A percentile compares a stretch with the other conserved stretches of the same genome.
Evolutionary conservation across 768 basidiomycete genomes (phyloP).

Genomic region (Wakefieldia striispora): DNA sequence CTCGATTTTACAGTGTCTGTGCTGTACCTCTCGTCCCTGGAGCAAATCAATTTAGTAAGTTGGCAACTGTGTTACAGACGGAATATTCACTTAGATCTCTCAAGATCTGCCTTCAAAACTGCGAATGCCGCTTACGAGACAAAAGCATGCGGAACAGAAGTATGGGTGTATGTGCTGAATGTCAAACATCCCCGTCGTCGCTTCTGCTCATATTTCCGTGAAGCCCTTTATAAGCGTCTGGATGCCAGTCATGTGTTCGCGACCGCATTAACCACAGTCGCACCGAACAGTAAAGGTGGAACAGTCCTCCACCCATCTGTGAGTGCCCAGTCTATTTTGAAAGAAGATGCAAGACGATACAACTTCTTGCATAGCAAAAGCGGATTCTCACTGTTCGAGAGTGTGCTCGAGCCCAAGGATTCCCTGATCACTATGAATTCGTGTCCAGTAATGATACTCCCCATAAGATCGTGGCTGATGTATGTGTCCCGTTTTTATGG

Average conservation of each 20-base stretch:
- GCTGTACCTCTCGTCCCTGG: conserved; percentile 51
- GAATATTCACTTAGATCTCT: not conserved
- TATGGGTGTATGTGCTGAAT: conserved; percentile 25
- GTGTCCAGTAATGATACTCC: conserved; percentile 41
- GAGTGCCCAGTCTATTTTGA: conserved; percentile 9
- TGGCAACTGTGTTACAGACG: not conserved
- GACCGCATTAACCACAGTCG: conserved; percentile 59
- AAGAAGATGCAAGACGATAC: not conserved
- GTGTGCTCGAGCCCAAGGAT: conserved; percentile 74
- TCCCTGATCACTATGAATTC: conserved; percentile 70
- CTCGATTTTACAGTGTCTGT: conserved; percentile 38
- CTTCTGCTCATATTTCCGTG: conserved; percentile 7
- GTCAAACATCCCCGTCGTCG: not conserved
- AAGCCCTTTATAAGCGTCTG: conserved; percentile 58
- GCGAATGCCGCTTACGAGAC: conserved; percentile 35
- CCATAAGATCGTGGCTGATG: conserved; percentile 45
- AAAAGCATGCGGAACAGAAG: conserved; percentile 24
- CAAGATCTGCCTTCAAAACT: conserved; percentile 45
- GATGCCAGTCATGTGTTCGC: conserved; percentile 52
- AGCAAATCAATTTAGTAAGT: conserved; percentile 52
- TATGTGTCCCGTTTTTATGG: conserved; percentile 32
- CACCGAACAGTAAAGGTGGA: conserved; percentile 50
- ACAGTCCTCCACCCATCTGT: conserved; percentile 47
- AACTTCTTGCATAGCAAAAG: conserved; percentile 51
- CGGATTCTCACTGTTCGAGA: conserved; percentile 67